phyloP scores from a whole-genome alignment of 805 yeast species.

The Kluyveromyces aestuarii region DNA sequence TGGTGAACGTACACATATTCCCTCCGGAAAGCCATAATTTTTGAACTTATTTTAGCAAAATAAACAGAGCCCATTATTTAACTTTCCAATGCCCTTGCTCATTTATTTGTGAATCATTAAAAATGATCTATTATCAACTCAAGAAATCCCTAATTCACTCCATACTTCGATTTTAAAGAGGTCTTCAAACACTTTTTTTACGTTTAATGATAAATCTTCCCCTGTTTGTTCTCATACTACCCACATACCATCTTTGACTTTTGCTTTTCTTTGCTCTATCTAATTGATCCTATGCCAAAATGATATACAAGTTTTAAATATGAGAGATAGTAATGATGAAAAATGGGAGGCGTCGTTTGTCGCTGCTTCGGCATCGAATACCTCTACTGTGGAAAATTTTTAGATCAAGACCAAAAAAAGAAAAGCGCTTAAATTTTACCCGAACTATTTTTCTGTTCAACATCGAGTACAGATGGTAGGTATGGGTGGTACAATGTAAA shows the following conservation, averaged over 20 bases:
- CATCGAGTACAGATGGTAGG: background rate
- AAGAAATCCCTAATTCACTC: background rate
- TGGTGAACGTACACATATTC: no score
- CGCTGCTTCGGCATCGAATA: background rate
- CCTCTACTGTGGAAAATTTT: background rate
- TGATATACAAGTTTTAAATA: background rate
- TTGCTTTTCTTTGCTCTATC: conserved; percentile 7
- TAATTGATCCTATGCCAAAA: background rate
- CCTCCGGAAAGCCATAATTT: no score
- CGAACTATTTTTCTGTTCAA: background rate
- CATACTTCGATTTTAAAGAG: background rate
- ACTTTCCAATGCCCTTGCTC: no score
- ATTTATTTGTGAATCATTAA: no score
- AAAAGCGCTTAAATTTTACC: background rate
- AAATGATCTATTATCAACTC: no score
- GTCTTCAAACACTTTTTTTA: no score
- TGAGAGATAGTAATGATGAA: background rate
- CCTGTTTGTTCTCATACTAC: background rate
- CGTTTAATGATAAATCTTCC: background rate
- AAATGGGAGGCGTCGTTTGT: background rate
- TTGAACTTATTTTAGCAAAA: no score
- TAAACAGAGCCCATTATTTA: no score
- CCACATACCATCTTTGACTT: conserved; percentile 14
- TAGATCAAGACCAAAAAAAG: background rate
- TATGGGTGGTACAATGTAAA: background rate